These are phyloP conservation scores for Lachnellula suecica DNA, from an alignment of 2,329 filamentous ascomycete species.

Conservation along the genomic window DNA sequence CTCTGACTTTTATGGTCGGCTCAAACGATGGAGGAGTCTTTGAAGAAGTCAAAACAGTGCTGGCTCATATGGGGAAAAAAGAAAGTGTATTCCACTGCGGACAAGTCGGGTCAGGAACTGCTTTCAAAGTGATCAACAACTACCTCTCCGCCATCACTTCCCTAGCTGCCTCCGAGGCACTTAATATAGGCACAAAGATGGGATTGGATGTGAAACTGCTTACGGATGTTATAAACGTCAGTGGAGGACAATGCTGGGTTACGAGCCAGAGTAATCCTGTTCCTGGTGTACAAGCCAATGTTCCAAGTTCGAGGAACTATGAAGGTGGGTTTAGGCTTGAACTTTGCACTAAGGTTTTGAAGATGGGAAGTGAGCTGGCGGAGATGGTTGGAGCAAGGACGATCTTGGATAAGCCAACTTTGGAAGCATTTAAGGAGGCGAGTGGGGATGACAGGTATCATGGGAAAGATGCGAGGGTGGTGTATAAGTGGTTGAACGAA, in stretches of 20 bases:
- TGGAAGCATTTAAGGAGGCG: constrained; percentile 14
- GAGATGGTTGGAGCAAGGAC: constrained; percentile 37
- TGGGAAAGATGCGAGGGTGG: constrained; percentile 18
- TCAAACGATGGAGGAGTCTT: constrained; percentile 48
- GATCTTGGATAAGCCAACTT: constrained; percentile 8
- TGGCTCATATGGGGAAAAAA: constrained; percentile 55
- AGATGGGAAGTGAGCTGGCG: constrained; percentile 53
- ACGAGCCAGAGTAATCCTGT: constrained; percentile 36
- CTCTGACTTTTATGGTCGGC: constrained; percentile 38
- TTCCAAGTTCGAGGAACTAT: constrained; percentile 32
- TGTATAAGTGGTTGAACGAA: constrained; percentile 20
- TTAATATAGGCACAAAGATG: constrained; percentile 58
- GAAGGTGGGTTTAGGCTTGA: constrained; percentile 57
- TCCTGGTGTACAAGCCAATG: constrained; percentile 32
- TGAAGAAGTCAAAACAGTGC: constrained; percentile 52
- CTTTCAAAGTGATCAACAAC: constrained; percentile 63
- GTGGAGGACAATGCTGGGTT: constrained; percentile 36
- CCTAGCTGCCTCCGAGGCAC: constrained; percentile 56
- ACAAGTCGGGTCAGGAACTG: constrained; percentile 59
- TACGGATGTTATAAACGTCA: constrained; percentile 50
- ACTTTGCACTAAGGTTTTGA: constrained; percentile 59
- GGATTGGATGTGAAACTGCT: constrained; percentile 55
- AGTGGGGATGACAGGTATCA: constrained; percentile 13
- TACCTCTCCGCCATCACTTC: constrained; percentile 59
- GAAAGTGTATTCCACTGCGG: constrained; percentile 52